Percentiles rank a stretch among this genome's conserved stretches.
These are phyloP conservation scores for Hansenula sp. DNA, from an alignment of 1,139 yeast species.

Conservation along the genomic window DNA sequence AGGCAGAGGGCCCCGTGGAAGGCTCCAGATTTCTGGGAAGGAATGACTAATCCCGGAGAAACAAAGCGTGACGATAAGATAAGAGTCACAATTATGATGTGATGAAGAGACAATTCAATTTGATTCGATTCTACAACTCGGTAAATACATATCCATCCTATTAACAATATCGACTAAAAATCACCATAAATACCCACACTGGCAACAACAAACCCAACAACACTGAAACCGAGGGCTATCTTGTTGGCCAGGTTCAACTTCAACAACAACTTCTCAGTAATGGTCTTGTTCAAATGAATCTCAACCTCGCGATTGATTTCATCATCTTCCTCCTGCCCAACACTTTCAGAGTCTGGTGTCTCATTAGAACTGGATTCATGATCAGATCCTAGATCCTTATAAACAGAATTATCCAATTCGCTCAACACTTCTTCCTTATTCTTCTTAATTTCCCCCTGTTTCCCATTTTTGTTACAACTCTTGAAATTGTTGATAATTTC, in stretches of 20 bases:
- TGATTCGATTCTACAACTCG: no score
- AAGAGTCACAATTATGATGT: no score
- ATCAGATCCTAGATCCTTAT: constrained; percentile 22
- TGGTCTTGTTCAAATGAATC: constrained; percentile 17
- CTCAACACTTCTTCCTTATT: constrained; percentile 15
- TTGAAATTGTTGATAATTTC: constrained; percentile 2
- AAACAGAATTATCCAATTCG: constrained; percentile 23
- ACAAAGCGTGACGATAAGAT: no score
- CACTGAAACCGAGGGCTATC: constrained; percentile 14
- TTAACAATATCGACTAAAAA: background rate
- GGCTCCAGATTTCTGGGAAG: no score
- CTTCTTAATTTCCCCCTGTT: background rate
- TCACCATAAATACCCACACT: constrained; percentile 24
- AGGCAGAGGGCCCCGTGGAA: no score
- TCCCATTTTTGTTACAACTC: background rate
- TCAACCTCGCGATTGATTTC: constrained; percentile 22
- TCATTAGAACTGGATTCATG: constrained; percentile 3
- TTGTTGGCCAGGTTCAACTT: constrained; percentile 12
- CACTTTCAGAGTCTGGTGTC: background rate
- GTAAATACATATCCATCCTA: no score
- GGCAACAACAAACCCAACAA: constrained; percentile 20
- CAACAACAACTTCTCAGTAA: constrained; percentile 10
- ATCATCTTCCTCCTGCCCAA: constrained; percentile 17
- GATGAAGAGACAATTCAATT: no score
- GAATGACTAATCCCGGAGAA: no score